Evolutionary conservation across 1,284 basidiomycete genomes (phyloP).

Genomic region (Apiotrichum gamsii): DNA sequence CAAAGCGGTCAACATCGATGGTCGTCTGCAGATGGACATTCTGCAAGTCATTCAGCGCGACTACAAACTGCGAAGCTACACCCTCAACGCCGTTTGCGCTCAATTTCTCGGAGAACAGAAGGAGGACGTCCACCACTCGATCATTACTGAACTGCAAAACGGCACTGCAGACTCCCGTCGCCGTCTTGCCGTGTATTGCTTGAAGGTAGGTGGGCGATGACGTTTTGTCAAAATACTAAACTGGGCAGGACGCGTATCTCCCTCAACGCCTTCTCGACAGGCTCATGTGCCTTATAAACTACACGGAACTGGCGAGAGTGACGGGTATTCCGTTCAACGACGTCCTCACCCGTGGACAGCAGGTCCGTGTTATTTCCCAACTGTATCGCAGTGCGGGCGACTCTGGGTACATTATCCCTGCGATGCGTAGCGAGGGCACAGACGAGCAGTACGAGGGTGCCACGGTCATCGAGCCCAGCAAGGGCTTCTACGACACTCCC

Average conservation of each 20-base stretch:
- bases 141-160: slow-evolving; percentile 93
- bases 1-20: slow-evolving; percentile 82
- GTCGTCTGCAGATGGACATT: slow-evolving; percentile 84
- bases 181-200: slow-evolving; percentile 86
- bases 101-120: slow-evolving; percentile 95
- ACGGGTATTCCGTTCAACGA: slow-evolving; percentile 98
- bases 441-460: slow-evolving; percentile 97
- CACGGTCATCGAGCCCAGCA: slow-evolving; percentile 90
- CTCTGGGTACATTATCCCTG: slow-evolving; percentile 77
- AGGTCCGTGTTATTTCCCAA: slow-evolving; percentile 93
- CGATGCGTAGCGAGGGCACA: slow-evolving; percentile 73
- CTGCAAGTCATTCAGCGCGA: slow-evolving; percentile 95
- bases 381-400: slow-evolving; percentile 82
- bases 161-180: slow-evolving; percentile 84
- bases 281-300: slow-evolving; percentile 96
- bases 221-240: not conserved
- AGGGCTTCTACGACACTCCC: slow-evolving; percentile 87
- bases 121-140: slow-evolving; percentile 93
- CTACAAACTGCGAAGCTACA: slow-evolving; percentile 89
- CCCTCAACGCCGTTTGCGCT: slow-evolving; percentile 90
- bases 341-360: slow-evolving; percentile 82
- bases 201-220: slow-evolving; percentile 60
- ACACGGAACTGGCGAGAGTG: slow-evolving; percentile 90
- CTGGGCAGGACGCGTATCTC: slow-evolving; percentile 94
- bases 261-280: slow-evolving; percentile 91